A percentile compares a stretch with the other conserved stretches of the same genome.
These are phyloP conservation scores for Ambrosia artemisiifolia DNA, from an alignment of 129 eudicot species.

Conservation along the genomic window DNA sequence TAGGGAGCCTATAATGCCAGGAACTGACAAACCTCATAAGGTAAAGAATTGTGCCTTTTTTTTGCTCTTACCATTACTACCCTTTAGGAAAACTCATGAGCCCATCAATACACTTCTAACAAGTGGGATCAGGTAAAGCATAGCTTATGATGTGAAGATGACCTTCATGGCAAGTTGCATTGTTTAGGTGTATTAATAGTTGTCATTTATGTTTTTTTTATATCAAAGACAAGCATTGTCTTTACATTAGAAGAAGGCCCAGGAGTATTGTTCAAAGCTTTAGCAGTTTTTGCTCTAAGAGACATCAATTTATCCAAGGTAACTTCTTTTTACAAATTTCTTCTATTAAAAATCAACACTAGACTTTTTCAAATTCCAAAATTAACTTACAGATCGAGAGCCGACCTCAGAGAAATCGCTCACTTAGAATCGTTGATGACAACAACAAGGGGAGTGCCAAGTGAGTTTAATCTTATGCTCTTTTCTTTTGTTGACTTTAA, in stretches of 20 bases:
- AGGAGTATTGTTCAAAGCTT: slow-evolving; percentile 81
- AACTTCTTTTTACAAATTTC: slow-evolving; percentile 5
- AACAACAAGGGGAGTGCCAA: slow-evolving; percentile 73
- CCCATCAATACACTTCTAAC: too few species aligned
- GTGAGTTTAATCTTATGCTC: slow-evolving; percentile 43
- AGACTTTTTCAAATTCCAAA: neutral
- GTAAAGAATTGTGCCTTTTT: slow-evolving; percentile 28
- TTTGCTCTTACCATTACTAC: neutral
- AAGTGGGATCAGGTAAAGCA: too few species aligned
- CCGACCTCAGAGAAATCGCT: slow-evolving; percentile 74
- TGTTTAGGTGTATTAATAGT: neutral
- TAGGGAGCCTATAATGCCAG: slow-evolving; percentile 81
- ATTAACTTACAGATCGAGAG: slow-evolving; percentile 59
- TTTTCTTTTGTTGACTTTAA: neutral
- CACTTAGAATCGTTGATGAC: slow-evolving; percentile 71
- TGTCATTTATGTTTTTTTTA: neutral
- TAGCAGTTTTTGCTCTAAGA: slow-evolving; percentile 81
- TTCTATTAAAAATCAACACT: neutral
- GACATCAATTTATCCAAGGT: slow-evolving; percentile 77
- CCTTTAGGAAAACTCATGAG: neutral
- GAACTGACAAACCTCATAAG: slow-evolving; percentile 66
- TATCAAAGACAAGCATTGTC: slow-evolving; percentile 74
- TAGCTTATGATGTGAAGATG: too few species aligned
- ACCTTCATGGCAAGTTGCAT: neutral
- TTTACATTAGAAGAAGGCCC: slow-evolving; percentile 90